Base-by-base conservation (phyloP, 345 rosid genomes). In the Fremontodendron californicum region DNA sequence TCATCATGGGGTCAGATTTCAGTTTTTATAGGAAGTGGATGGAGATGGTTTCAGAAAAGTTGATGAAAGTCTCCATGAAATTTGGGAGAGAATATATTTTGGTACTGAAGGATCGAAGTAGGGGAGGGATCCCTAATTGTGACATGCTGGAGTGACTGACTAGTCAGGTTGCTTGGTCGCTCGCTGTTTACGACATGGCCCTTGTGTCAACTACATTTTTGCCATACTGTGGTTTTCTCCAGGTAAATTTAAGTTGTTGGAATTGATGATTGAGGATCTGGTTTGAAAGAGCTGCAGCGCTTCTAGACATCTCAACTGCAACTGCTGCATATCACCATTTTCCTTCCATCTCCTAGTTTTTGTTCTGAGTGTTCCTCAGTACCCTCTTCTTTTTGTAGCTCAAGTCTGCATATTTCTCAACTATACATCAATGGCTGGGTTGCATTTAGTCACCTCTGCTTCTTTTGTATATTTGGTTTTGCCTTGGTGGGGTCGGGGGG, bases 1-100 rank as follows among this genome's bases (percentile, higher is more conserved):
- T 84, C 87, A 84, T 81, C 80, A 84, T 84, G 81, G 82, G 86
- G 82, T 84, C 73, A 54, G 84, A 84, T 76, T 49, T 27, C 19
- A 27, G n/a, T 61, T 65, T 51, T 51, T 42, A 75, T 79, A 70
- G 82, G 78, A 58, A 48, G 75, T 65, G 70, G 66, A 61, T 64
- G 31, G 76, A 35, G 49, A 58, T 78, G 23, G 71, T 6, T 69
- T n/a, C 37, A 40, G 45, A 61, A 81, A 77, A 42, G 31, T 49
- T 70, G 75, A 72, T 72, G 64, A 55, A 70, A 18, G 37, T 16
- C 37, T 79, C 33, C 33, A 18, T 18, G 29, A 37, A 66, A n/a
- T n/a, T n/a, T n/a, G n/a, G n/a, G 23, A n/a, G n/a, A 64, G 1
- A 58, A 58, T 75, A 76, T 73, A 76, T 0, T 58, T 58, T 66